Evolutionary conservation across 2,329 filamentous ascomycete genomes (phyloP).

Genomic region (Xylariales sp.): DNA sequence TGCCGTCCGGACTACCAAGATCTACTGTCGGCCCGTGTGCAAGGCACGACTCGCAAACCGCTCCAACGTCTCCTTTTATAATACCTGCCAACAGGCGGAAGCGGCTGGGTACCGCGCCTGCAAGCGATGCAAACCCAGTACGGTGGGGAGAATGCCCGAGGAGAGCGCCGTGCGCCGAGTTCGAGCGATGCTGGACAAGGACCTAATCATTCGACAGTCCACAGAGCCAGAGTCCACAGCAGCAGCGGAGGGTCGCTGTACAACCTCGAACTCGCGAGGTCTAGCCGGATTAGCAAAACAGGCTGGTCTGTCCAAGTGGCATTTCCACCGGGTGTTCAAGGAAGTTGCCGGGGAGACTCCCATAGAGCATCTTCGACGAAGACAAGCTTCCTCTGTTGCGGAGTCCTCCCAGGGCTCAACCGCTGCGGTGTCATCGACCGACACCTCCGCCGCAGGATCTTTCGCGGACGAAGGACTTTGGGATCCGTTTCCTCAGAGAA

Average conservation of each 20-base stretch:
- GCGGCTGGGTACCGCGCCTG: slow-evolving; percentile 21
- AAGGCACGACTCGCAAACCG: slow-evolving; percentile 56
- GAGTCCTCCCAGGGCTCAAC: no score
- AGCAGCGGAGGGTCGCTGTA: not conserved
- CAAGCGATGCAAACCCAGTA: slow-evolving; percentile 16
- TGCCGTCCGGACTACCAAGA: slow-evolving; percentile 37
- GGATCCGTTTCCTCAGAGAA: no score
- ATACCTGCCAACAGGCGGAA: slow-evolving; percentile 37
- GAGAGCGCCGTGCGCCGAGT: not conserved
- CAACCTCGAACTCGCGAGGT: not conserved
- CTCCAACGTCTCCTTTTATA: slow-evolving; percentile 55
- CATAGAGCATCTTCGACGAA: not conserved
- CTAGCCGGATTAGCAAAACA: slow-evolving; percentile 1
- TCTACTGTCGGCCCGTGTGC: slow-evolving; percentile 59
- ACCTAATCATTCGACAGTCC: not conserved
- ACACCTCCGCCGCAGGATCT: no score
- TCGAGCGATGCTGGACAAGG: slow-evolving; percentile 1
- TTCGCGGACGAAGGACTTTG: no score
- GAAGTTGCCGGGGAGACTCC: slow-evolving; percentile 1
- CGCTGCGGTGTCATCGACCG: no score
- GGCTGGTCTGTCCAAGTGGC: slow-evolving; percentile 6
- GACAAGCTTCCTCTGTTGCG: no score
- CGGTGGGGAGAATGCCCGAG: slow-evolving; percentile 4
- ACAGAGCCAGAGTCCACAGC: not conserved
- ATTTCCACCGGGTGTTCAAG: slow-evolving; percentile 7